Conservation (phyloP, 768 basidiomycete genomes). For the Sarcodon aspratus region DNA sequence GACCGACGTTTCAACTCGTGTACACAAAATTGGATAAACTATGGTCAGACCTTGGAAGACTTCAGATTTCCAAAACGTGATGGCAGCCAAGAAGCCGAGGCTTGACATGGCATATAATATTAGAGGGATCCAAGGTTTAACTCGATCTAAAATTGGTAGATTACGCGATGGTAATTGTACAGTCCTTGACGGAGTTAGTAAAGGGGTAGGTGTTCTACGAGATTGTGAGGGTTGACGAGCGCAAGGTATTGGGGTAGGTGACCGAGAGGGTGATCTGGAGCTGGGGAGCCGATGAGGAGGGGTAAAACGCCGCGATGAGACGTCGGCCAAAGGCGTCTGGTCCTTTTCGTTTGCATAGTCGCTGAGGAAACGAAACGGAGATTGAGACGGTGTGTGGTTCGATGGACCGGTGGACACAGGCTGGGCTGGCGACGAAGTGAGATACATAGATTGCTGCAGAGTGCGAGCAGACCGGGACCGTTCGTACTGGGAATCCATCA, state of each 20-base stretch:
- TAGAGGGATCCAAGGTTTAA: conserved; percentile 70
- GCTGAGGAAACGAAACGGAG: conserved; percentile 24
- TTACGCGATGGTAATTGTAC: neutral
- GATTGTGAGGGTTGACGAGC: too few relatives aligned
- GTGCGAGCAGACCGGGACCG: neutral
- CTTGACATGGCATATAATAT: conserved; percentile 69
- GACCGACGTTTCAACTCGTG: conserved; percentile 4
- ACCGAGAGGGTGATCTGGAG: neutral
- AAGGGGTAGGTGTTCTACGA: neutral
- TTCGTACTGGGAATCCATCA: conserved; percentile 16
- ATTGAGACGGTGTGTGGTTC: conserved; percentile 15
- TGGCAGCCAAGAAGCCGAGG: conserved; percentile 67
- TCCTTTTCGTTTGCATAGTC: conserved; percentile 1
- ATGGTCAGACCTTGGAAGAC: conserved; percentile 57
- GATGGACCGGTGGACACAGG: neutral
- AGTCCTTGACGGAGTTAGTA: neutral
- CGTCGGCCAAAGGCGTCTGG: neutral
- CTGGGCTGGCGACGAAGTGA: conserved; percentile 15
- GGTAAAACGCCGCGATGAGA: neutral
- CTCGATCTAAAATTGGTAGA: conserved; percentile 10
- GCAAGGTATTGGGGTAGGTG: neutral
- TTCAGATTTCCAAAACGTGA: conserved; percentile 74
- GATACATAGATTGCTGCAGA: conserved; percentile 1
- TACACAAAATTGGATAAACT: conserved; percentile 5
- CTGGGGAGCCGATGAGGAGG: neutral